Percentiles rank a stretch among this genome's conserved stretches.
Conservation (phyloP, 169 alveolate species). For the Plasmodium relictum region DNA sequence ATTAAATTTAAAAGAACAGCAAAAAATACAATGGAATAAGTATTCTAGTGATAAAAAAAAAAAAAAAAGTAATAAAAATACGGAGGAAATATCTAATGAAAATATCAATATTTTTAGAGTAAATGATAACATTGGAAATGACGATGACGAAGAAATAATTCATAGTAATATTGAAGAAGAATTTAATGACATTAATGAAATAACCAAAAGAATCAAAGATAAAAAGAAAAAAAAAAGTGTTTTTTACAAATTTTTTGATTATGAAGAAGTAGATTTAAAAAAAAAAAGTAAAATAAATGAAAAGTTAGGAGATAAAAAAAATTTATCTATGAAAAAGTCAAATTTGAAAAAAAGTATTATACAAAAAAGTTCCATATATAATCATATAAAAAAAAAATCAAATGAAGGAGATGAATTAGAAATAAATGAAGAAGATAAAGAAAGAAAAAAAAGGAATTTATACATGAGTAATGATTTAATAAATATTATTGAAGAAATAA, state of each 20-base stretch:
- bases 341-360: slow-evolving; percentile 8
- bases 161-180: slow-evolving; percentile 45
- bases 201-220: slow-evolving; percentile 63
- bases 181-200: slow-evolving; percentile 39
- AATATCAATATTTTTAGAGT: slow-evolving; percentile 18
- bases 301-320: slow-evolving; percentile 52
- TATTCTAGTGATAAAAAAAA: slow-evolving; percentile 24
- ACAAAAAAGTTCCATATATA: neutral
- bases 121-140: slow-evolving; percentile 7
- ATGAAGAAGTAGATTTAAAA: slow-evolving; percentile 38
- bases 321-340: slow-evolving; percentile 14
- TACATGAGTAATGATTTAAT: slow-evolving; percentile 61
- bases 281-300: slow-evolving; percentile 52
- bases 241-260: slow-evolving; percentile 67
- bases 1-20: slow-evolving; percentile 59
- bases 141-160: slow-evolving; percentile 17
- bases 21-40: slow-evolving; percentile 73
- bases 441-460: slow-evolving; percentile 8
- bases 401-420: neutral
- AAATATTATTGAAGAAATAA: slow-evolving; percentile 69
- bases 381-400: neutral
- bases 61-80: slow-evolving; percentile 17
- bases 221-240: slow-evolving; percentile 65
- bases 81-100: neutral
- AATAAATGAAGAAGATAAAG: neutral